A percentile compares a stretch with the other conserved stretches of the same genome.
Evolutionary conservation across 2,329 filamentous ascomycete genomes (phyloP).

Genomic region (Aurifilum marmelostoma): DNA sequence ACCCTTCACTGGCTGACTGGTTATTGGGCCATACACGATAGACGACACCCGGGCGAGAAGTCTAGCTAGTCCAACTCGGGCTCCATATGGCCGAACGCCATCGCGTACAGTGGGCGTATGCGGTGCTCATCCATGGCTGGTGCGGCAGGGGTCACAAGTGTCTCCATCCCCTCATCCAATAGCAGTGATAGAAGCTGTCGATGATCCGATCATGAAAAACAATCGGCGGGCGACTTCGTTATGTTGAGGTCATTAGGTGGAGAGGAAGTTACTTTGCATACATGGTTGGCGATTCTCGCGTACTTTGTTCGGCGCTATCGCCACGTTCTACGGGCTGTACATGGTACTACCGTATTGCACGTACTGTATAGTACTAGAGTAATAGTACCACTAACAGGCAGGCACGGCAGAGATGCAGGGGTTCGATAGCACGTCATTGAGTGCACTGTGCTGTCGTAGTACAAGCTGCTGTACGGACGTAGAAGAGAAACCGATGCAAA

Average conservation of each 20-base stretch:
- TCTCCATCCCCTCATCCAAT: not conserved
- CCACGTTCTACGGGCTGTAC: not conserved
- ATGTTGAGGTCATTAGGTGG: not conserved
- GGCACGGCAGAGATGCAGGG: too few relatives aligned
- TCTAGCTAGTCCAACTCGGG: constrained; percentile 9
- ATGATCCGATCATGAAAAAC: not conserved
- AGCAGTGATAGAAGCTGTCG: not conserved
- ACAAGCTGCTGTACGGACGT: not conserved
- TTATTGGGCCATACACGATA: not conserved
- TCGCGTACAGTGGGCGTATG: constrained; percentile 6
- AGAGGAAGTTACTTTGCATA: not conserved
- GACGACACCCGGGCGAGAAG: not conserved
- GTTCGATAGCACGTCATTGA: not conserved
- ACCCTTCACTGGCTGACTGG: not conserved
- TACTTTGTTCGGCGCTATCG: not conserved
- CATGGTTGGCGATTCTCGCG: not conserved
- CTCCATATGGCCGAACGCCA: constrained; percentile 15
- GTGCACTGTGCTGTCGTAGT: not conserved
- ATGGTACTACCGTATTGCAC: not conserved
- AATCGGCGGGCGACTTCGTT: not conserved
- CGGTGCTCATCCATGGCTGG: constrained; percentile 16
- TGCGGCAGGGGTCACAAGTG: constrained; percentile 5
- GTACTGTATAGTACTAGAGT: not conserved
- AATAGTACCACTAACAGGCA: too few relatives aligned
- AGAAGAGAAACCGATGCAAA: not conserved